Conservation (phyloP, 2,329 filamentous ascomycete genomes). For the Thelonectria blattea region DNA sequence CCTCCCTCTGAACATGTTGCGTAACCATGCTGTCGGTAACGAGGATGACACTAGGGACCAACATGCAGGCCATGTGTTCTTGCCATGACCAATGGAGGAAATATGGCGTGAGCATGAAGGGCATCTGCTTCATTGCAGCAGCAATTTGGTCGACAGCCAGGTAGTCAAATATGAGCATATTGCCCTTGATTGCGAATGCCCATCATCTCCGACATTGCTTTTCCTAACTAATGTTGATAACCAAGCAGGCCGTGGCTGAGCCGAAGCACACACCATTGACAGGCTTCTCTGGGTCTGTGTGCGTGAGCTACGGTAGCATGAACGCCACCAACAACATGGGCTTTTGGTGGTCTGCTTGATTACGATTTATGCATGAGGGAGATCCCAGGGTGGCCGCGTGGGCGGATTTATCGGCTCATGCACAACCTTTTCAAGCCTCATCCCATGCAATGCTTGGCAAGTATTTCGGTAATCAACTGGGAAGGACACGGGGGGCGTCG, state of each 20-base stretch:
- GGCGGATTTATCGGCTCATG: not conserved
- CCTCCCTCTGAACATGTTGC: not conserved
- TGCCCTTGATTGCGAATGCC: not conserved
- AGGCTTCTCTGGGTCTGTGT: not conserved
- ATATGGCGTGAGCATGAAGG: not conserved
- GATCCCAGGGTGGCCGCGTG: not conserved
- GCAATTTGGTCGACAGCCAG: not conserved
- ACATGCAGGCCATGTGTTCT: conserved; percentile 13
- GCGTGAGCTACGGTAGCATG: not conserved
- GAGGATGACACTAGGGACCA: conserved; percentile 9
- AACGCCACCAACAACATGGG: not conserved
- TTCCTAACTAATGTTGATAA: not conserved
- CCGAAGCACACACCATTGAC: not conserved
- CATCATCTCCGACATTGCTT: not conserved
- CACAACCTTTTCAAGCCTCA: not conserved
- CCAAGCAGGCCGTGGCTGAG: not conserved
- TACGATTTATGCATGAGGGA: not conserved
- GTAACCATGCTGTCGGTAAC: conserved; percentile 12
- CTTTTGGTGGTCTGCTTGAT: not conserved
- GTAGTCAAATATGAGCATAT: not conserved
- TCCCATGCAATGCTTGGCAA: not conserved
- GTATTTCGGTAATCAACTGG: not conserved
- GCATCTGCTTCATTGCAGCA: not conserved
- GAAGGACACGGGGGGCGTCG: not conserved
- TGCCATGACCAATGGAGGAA: not conserved